phyloP scores from a whole-genome alignment of 2,329 filamentous ascomycete species.

The Fusarium miscanthi region DNA sequence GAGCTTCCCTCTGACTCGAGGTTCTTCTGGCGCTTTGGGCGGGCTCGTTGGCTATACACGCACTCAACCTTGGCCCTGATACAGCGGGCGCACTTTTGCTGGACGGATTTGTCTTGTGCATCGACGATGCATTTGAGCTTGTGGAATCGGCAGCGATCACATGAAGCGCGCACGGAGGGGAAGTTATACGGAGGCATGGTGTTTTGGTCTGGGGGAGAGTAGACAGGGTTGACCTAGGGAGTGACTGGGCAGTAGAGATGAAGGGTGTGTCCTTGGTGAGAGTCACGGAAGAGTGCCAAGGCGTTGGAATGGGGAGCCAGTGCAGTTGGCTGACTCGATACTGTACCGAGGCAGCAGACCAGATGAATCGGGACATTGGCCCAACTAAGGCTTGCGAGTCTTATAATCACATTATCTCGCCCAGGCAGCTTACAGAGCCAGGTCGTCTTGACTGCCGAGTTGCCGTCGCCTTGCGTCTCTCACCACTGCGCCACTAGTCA shows the following conservation, averaged over 20 bases:
- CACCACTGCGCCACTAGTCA: neutral
- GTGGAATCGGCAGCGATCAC: neutral
- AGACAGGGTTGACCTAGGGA: neutral
- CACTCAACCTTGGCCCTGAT: neutral
- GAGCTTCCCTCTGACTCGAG: neutral
- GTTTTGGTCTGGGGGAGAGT: neutral
- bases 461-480: neutral
- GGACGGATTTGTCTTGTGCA: neutral
- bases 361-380: neutral
- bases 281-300: neutral
- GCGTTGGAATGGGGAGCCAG: neutral
- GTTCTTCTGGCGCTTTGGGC: neutral
- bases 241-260: neutral
- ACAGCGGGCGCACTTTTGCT: neutral
- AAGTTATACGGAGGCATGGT: neutral
- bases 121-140: conserved; percentile 3
- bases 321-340: neutral
- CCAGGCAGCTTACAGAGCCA: neutral
- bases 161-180: neutral
- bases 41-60: neutral
- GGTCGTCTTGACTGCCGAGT: neutral
- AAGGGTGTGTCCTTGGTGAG: neutral
- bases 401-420: neutral
- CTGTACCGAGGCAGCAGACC: neutral
- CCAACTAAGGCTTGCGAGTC: neutral